phyloP scores from a whole-genome alignment of 306 rosid genomes.

The Medicago truncatula region MtrunA17r5.0-ANR NC_053047.1:107001-107500 shows the following conservation, averaged over 20 bases:
- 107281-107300: slow-evolving; percentile 87
- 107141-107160: slow-evolving; percentile 83
- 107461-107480: slow-evolving; percentile 86
- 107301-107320: slow-evolving; percentile 76
- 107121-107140: slow-evolving; percentile 91
- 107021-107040: slow-evolving; percentile 73
- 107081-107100: slow-evolving; percentile 61
- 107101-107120: slow-evolving; percentile 75
- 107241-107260: slow-evolving; percentile 54
- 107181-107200: slow-evolving; percentile 90
- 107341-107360: slow-evolving; percentile 75
- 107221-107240: slow-evolving; percentile 31
- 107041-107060: slow-evolving; percentile 58
- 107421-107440: slow-evolving; percentile 49
- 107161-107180: slow-evolving; percentile 87
- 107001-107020: slow-evolving; percentile 68
- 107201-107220: slow-evolving; percentile 63
- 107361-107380: slow-evolving; percentile 76
- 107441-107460: slow-evolving; percentile 75
- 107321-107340: slow-evolving; percentile 86
- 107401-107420: slow-evolving; percentile 50
- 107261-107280: slow-evolving; percentile 53
- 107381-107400: slow-evolving; percentile 46
- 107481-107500: slow-evolving; percentile 84
- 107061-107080: slow-evolving; percentile 47